Evolutionary conservation across 2,329 filamentous ascomycete genomes (phyloP).

Genomic region (Cercospora nicotianae): DNA sequence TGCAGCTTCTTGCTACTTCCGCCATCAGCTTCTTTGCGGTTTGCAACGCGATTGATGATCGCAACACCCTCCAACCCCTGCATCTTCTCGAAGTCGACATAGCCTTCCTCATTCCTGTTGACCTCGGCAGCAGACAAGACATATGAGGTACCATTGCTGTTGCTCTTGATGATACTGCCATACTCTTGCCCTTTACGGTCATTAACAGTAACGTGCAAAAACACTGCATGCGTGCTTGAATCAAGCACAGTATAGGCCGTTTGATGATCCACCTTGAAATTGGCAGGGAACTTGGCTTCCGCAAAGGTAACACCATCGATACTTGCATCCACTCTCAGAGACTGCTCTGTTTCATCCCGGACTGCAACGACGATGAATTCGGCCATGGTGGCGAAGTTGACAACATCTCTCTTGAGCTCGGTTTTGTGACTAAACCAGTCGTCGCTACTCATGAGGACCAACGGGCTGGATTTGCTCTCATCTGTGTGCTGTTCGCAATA

Average conservation of each 20-base stretch:
- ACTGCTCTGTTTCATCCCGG: conserved; percentile 63
- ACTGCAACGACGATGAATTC: conserved; percentile 93
- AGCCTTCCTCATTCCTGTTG: conserved; percentile 74
- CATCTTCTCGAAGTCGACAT: conserved; percentile 96
- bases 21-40: conserved; percentile 63
- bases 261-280: conserved; percentile 76
- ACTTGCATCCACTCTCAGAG: conserved; percentile 75
- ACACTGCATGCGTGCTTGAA: conserved; percentile 90
- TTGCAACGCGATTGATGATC: conserved; percentile 81
- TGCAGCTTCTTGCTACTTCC: conserved; percentile 75
- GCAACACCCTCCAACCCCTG: conserved; percentile 86
- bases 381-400: conserved; percentile 89
- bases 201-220: conserved; percentile 86
- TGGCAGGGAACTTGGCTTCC: conserved; percentile 78
- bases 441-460: conserved; percentile 73
- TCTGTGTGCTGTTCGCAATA: conserved; percentile 65
- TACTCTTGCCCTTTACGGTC: conserved; percentile 64
- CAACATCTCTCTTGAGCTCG: conserved; percentile 67
- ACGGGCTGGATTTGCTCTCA: conserved; percentile 50
- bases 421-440: conserved; percentile 72
- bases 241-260: conserved; percentile 90
- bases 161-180: conserved; percentile 93
- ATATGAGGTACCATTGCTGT: conserved; percentile 96
- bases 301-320: conserved; percentile 83
- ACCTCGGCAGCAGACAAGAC: conserved; percentile 78